A percentile compares a stretch with the other conserved stretches of the same genome.
phyloP scores from a whole-genome alignment of 1,284 basidiomycete species.

The Pyrrhoderma noxium region DNA sequence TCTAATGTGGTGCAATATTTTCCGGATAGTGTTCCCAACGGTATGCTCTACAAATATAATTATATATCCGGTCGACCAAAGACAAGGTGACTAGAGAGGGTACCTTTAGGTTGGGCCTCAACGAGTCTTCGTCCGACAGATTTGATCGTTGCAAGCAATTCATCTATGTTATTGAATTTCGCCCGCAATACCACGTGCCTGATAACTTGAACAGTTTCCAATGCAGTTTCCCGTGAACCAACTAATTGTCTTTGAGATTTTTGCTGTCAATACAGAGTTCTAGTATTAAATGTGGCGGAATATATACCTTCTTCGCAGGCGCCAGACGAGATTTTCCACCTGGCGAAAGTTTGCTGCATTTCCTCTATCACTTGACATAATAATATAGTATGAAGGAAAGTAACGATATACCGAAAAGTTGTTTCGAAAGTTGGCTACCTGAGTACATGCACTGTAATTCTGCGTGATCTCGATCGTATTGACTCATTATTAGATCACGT shows the following conservation, averaged over 20 bases:
- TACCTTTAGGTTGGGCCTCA: constrained; percentile 93
- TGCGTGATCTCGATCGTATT: too few relatives aligned
- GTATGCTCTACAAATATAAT: constrained; percentile 64
- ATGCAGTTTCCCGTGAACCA: constrained; percentile 80
- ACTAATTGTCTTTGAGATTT: constrained; percentile 64
- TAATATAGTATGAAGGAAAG: too few relatives aligned
- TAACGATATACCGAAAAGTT: too few relatives aligned
- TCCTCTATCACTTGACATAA: constrained; percentile 7
- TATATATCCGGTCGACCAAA: constrained; percentile 6
- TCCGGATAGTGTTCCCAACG: constrained; percentile 89
- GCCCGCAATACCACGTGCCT: constrained; percentile 86
- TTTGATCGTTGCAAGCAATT: constrained; percentile 78
- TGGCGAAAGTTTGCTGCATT: constrained; percentile 38
- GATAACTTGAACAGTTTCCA: constrained; percentile 84
- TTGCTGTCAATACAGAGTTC: constrained; percentile 8
- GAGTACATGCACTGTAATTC: too few relatives aligned
- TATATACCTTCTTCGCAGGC: constrained; percentile 59
- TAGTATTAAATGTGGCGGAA: background rate
- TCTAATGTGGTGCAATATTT: constrained; percentile 85
- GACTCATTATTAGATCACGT: too few relatives aligned
- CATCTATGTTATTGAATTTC: constrained; percentile 81
- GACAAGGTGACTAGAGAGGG: background rate
- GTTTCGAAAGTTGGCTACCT: too few relatives aligned
- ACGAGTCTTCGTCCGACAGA: constrained; percentile 74
- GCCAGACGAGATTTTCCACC: constrained; percentile 61